Evolutionary conservation across 2,329 filamentous ascomycete species (phyloP).

Genomic region (Cercospora canescens): DNA sequence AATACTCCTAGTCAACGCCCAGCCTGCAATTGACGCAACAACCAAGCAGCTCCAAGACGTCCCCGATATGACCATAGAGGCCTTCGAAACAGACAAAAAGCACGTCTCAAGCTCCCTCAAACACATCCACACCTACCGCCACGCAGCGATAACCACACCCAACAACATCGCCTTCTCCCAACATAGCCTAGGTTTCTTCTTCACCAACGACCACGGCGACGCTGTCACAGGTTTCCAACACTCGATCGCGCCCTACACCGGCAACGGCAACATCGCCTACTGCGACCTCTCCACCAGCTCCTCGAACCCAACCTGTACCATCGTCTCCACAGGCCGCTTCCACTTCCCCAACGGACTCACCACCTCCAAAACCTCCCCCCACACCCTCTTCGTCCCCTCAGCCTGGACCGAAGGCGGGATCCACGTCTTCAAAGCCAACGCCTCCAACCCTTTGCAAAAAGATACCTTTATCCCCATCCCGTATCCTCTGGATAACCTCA

Average conservation of each 20-base stretch:
- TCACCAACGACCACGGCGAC: slow-evolving; percentile 28
- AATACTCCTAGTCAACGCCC: slow-evolving; percentile 21
- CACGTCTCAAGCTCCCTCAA: slow-evolving; percentile 7
- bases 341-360: slow-evolving; percentile 26
- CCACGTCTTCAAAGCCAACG: slow-evolving; percentile 16
- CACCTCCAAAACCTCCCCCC: slow-evolving; percentile 4
- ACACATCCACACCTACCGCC: slow-evolving; percentile 16
- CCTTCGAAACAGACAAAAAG: slow-evolving; percentile 14
- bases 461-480: slow-evolving; percentile 17
- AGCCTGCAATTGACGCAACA: slow-evolving; percentile 16
- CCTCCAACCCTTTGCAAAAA: slow-evolving; percentile 7
- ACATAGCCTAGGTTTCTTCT: slow-evolving; percentile 17
- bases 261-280: slow-evolving; percentile 23
- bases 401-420: slow-evolving; percentile 19
- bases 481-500: slow-evolving; percentile 26
- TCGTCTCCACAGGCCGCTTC: slow-evolving; percentile 11
- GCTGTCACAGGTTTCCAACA: slow-evolving; percentile 18
- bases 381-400: slow-evolving; percentile 23
- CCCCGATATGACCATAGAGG: slow-evolving; percentile 25
- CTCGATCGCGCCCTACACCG: slow-evolving; percentile 18
- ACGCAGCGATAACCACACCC: slow-evolving; percentile 23
- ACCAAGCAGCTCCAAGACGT: slow-evolving; percentile 18
- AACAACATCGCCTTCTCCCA: slow-evolving; percentile 24
- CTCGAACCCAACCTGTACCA: not conserved
- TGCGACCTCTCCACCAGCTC: slow-evolving; percentile 3